Conservation (phyloP, 2,329 filamentous ascomycete genomes). For the Pseudogymnoascus sp. region DNA sequence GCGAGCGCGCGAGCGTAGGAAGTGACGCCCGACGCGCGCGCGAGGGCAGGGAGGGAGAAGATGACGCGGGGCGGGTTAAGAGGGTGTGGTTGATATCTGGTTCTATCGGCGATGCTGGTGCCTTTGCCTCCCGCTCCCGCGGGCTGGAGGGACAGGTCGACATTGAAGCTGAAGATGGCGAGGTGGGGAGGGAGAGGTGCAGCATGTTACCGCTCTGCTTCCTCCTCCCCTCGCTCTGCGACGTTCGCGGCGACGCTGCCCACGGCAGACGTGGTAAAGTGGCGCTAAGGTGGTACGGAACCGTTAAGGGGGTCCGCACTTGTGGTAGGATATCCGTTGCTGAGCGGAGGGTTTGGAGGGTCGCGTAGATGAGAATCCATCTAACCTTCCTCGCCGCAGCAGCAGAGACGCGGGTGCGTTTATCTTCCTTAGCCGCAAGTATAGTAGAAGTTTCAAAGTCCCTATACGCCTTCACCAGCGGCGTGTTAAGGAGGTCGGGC, state of each 20-base stretch:
- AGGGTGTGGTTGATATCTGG: constrained; percentile 50
- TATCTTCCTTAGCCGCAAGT: constrained; percentile 43
- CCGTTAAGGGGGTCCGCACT: constrained; percentile 47
- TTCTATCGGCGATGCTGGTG: constrained; percentile 34
- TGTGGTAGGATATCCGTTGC: constrained; percentile 54
- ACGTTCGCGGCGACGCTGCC: constrained; percentile 20
- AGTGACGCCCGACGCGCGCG: constrained; percentile 19
- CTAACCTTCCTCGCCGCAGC: constrained; percentile 67
- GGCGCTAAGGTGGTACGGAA: constrained; percentile 44
- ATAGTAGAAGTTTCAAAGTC: constrained; percentile 58
- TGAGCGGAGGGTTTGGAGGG: constrained; percentile 62
- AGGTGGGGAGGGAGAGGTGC: constrained; percentile 17
- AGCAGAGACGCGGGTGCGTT: constrained; percentile 46
- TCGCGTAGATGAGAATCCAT: constrained; percentile 69
- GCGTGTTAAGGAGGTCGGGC: constrained; percentile 29
- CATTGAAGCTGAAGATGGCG: not conserved
- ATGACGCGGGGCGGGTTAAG: constrained; percentile 27
- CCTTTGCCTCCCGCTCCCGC: too few species aligned
- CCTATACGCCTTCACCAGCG: constrained; percentile 59
- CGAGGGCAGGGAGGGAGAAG: constrained; percentile 16
- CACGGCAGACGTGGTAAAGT: constrained; percentile 21
- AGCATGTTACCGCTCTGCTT: constrained; percentile 14
- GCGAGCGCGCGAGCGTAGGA: constrained; percentile 27
- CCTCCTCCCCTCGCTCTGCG: not conserved
- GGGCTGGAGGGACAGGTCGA: constrained; percentile 13